These are phyloP conservation scores for Lecanicillium sp. DNA, from an alignment of 2,329 filamentous ascomycete genomes.

Conservation along the genomic window DNA sequence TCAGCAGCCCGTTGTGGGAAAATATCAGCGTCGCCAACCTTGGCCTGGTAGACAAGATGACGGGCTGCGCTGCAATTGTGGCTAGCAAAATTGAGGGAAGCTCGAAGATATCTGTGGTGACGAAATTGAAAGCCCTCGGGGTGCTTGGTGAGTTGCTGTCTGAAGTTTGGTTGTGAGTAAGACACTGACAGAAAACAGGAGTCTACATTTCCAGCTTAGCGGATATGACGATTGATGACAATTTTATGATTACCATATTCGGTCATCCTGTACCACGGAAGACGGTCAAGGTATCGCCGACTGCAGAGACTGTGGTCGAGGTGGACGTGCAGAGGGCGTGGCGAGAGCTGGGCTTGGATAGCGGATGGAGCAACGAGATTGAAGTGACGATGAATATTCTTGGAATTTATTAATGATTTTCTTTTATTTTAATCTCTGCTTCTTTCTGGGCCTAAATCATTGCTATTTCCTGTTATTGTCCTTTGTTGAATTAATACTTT, in stretches of 20 bases:
- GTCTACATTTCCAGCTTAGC: constrained; percentile 70
- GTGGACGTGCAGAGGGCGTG: constrained; percentile 75
- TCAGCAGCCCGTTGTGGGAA: constrained; percentile 36
- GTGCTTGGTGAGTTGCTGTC: constrained; percentile 54
- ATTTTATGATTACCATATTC: constrained; percentile 70
- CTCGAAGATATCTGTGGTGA: constrained; percentile 55
- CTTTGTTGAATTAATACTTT: too few species aligned
- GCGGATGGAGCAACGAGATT: constrained; percentile 77
- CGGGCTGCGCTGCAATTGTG: constrained; percentile 72
- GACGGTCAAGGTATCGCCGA: constrained; percentile 54
- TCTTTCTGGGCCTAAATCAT: too few species aligned
- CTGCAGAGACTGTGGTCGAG: constrained; percentile 58
- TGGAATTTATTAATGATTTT: too few species aligned
- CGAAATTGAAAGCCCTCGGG: constrained; percentile 74
- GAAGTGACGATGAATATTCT: constrained; percentile 49
- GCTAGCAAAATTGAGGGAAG: constrained; percentile 51
- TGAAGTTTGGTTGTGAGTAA: background rate
- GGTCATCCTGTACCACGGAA: constrained; percentile 62
- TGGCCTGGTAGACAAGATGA: constrained; percentile 83
- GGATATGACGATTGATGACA: constrained; percentile 50
- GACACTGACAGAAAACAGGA: constrained; percentile 32
- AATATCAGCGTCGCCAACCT: constrained; percentile 58
- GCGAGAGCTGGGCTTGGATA: constrained; percentile 62
- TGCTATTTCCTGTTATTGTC: too few species aligned
- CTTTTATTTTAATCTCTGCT: too few species aligned